These are phyloP conservation scores for Epichloe sylvatica DNA, from an alignment of 2,329 filamentous ascomycete species.

Conservation along the genomic window DNA sequence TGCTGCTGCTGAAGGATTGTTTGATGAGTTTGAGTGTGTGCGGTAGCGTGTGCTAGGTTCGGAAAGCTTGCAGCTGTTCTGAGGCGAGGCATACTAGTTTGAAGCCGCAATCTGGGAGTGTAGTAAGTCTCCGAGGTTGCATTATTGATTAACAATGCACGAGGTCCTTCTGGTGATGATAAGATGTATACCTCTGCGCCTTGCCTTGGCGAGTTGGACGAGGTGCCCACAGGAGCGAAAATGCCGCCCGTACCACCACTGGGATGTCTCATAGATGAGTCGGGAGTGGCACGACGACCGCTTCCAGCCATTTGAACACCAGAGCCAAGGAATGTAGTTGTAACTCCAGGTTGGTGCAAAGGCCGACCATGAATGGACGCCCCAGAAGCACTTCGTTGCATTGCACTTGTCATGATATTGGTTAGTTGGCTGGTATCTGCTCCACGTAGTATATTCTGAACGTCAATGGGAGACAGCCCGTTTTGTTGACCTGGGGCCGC, in stretches of 20 bases:
- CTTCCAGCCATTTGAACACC: slow-evolving; percentile 27
- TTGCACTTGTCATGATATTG: slow-evolving; percentile 33
- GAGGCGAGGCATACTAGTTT: slow-evolving; percentile 16
- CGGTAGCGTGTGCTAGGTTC: slow-evolving; percentile 3
- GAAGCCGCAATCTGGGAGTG: slow-evolving; percentile 26
- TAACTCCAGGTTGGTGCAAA: slow-evolving; percentile 26
- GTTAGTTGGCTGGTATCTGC: slow-evolving; percentile 32
- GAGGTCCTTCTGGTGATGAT: slow-evolving; percentile 45
- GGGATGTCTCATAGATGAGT: slow-evolving; percentile 21
- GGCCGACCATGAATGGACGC: slow-evolving; percentile 26
- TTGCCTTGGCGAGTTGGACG: slow-evolving; percentile 14
- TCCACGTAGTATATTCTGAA: slow-evolving; percentile 31
- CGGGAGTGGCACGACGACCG: slow-evolving; percentile 34
- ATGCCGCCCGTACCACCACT: slow-evolving; percentile 16
- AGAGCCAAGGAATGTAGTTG: slow-evolving; percentile 24
- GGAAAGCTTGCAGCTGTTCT: slow-evolving; percentile 9
- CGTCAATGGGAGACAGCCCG: slow-evolving; percentile 27
- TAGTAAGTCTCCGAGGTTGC: slow-evolving; percentile 35
- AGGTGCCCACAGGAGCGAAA: slow-evolving; percentile 7
- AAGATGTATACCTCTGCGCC: slow-evolving; percentile 44
- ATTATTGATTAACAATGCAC: slow-evolving; percentile 41
- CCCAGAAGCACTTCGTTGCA: slow-evolving; percentile 37
- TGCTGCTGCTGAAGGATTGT: slow-evolving; percentile 9
- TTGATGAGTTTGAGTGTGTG: not conserved
- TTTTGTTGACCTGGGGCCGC: slow-evolving; percentile 10